These are phyloP conservation scores for Casuarina glauca DNA, from an alignment of 306 rosid species.

Conservation along the genomic window DNA sequence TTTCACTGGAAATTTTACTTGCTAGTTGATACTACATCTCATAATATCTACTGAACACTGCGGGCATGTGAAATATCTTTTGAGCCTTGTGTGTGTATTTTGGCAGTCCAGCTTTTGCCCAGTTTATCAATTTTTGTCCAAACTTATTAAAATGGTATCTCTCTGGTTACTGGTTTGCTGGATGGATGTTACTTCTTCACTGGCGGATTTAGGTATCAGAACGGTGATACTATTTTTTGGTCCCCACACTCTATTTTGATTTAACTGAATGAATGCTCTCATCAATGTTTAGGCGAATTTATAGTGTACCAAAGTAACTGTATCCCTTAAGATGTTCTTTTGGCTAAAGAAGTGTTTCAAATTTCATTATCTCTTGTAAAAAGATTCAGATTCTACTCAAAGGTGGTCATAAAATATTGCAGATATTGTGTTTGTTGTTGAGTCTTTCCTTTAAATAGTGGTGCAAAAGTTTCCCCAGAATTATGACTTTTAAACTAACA, in stretches of 20 bases:
- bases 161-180: neutral
- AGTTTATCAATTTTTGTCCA: constrained; percentile 15
- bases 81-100: constrained; percentile 22
- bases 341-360: neutral
- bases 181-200: constrained; percentile 12
- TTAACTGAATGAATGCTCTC: neutral
- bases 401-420: neutral
- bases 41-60: constrained; percentile 16
- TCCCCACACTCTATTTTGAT: neutral
- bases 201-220: constrained; percentile 9
- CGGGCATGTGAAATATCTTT: constrained; percentile 15
- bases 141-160: constrained; percentile 2
- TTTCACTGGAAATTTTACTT: constrained; percentile 5
- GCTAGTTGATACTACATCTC: neutral
- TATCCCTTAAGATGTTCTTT: neutral
- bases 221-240: neutral
- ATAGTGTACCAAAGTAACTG: neutral
- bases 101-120: constrained; percentile 4
- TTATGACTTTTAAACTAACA: neutral
- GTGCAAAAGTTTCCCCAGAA: neutral
- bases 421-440: neutral
- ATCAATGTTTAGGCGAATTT: neutral
- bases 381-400: neutral
- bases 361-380: neutral
- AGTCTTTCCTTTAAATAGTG: neutral